Base-by-base conservation (phyloP, 495 filamentous ascomycete genomes). In the Viridothelium virens region DNA sequence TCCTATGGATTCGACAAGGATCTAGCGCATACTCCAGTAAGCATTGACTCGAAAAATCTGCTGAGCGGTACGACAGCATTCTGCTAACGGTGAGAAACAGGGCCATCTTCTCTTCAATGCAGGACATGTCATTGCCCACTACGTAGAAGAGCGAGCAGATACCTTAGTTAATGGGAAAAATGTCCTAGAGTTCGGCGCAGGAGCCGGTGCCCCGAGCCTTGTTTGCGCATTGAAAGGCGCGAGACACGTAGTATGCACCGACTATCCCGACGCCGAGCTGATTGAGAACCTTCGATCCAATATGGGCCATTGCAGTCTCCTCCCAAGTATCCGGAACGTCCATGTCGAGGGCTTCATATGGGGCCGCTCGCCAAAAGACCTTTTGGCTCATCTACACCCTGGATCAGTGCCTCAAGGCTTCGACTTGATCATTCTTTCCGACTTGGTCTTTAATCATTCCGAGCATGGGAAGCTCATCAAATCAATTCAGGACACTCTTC, bases 81-180 rank as follows among this genome's bases (percentile, higher is more conserved):
- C 31, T 59, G 31, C 53, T 59, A 36, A 59, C 31, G 14, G 36
- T 14, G 36, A 34, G 18, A 33, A 9, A 48, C 67, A 89, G 86
- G 93, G 91, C 3, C 90, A 97, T 76, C 83, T 89, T 61, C 86
- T 97, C 10, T 97, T 93, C 93, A 91, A 96, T 76, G 92, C 89
- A 63, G 85, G 87, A 63, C 86, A 87, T 31, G 83, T 87, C 11
- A 83, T 92, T 63, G 84, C 91, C 11, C 77, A 83, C 67, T 91
- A 92, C 77, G 85, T 97, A 67, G 89, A 96, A 75, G 73, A 81
- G 36, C 78, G 85, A 67, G 81, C 86, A 16, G 68, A 72, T 2
- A 66, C 70, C 0, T 80, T 91, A 11, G 78, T 95, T 33, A 66
- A 73, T 1, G 78, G 75, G 46, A 89, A 86, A 64, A 82, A 86